Conservation (phyloP, 805 yeast species). For the Metschnikowia continentalis region DNA sequence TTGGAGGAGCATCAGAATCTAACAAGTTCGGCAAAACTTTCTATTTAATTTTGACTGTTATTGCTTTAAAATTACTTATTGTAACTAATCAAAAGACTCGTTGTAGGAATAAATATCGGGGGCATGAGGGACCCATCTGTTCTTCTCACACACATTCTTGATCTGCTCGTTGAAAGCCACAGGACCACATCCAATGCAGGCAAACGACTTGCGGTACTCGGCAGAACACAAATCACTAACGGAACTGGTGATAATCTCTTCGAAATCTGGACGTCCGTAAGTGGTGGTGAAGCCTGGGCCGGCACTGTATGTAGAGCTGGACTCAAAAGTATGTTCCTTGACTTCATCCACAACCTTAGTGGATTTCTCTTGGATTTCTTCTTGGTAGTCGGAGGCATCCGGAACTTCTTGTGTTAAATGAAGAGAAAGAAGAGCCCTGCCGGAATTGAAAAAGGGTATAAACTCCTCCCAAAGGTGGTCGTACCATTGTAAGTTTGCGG, state of each 20-base stretch:
- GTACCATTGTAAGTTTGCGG: constrained; percentile 34
- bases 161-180: constrained; percentile 26
- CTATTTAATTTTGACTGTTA: too few species aligned
- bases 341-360: neutral
- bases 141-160: constrained; percentile 26
- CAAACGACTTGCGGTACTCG: constrained; percentile 26
- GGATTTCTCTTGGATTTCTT: constrained; percentile 4
- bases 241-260: constrained; percentile 16
- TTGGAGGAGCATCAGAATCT: too few species aligned
- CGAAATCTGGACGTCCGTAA: constrained; percentile 20
- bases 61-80: too few species aligned
- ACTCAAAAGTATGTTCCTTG: constrained; percentile 1
- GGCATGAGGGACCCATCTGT: constrained; percentile 23
- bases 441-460: constrained; percentile 19
- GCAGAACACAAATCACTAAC: constrained; percentile 11
- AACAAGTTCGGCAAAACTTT: too few species aligned
- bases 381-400: constrained; percentile 4
- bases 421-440: constrained; percentile 23
- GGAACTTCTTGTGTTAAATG: constrained; percentile 25
- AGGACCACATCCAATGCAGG: constrained; percentile 42
- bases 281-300: constrained; percentile 6
- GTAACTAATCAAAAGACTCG: constrained; percentile 23
- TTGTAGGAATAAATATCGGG: constrained; percentile 42
- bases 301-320: neutral
- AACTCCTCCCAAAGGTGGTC: constrained; percentile 30